phyloP scores from a whole-genome alignment of 1,139 yeast genomes.

The Debaryomyces singareniensis region DNA sequence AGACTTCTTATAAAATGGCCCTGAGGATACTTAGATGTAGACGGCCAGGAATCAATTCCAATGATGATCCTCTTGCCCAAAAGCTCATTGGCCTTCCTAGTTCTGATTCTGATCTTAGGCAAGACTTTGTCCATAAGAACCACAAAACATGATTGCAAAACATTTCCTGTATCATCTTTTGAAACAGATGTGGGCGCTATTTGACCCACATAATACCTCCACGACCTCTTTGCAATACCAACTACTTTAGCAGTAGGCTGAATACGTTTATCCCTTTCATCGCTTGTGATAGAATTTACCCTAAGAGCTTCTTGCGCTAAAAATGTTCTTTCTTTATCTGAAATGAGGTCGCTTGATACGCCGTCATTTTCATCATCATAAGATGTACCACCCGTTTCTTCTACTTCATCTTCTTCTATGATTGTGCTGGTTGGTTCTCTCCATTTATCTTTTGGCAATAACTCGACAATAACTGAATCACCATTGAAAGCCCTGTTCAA shows the following conservation, averaged over 20 bases:
- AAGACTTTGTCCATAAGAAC: constrained; percentile 82
- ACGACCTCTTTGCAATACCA: constrained; percentile 81
- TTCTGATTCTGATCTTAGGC: constrained; percentile 81
- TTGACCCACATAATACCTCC: constrained; percentile 97
- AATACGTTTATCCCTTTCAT: constrained; percentile 32
- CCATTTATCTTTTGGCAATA: constrained; percentile 85
- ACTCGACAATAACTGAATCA: constrained; percentile 85
- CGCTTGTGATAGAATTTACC: constrained; percentile 32
- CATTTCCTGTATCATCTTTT: constrained; percentile 44
- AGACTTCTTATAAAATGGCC: constrained; percentile 91
- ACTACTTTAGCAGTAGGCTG: constrained; percentile 93
- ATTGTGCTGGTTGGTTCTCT: constrained; percentile 75
- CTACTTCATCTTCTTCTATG: constrained; percentile 64
- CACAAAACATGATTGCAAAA: constrained; percentile 77
- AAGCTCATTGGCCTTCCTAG: constrained; percentile 78
- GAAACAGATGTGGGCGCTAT: constrained; percentile 75
- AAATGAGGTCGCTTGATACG: constrained; percentile 43
- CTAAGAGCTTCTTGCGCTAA: constrained; percentile 77
- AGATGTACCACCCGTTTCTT: constrained; percentile 57
- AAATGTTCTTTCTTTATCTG: constrained; percentile 70
- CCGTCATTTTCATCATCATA: constrained; percentile 41
- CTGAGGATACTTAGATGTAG: constrained; percentile 76
- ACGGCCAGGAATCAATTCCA: constrained; percentile 90
- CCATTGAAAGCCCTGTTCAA: constrained; percentile 89
- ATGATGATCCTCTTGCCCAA: constrained; percentile 86